Base-by-base conservation (phyloP, 805 yeast genomes). In the Millerozyma miso region DNA sequence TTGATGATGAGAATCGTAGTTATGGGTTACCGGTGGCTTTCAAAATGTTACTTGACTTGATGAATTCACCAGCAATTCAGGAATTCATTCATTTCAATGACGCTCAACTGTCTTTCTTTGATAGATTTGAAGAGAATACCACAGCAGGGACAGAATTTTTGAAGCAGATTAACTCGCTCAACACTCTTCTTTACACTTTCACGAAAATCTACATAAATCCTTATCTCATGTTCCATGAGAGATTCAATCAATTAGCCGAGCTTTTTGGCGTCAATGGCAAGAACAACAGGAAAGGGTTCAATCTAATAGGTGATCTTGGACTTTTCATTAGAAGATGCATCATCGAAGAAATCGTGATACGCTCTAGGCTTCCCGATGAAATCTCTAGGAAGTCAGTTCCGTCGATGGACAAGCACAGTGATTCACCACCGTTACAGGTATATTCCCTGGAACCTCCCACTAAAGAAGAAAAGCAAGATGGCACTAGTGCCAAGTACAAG, bases 161-260 rank as follows among this genome's bases (percentile, higher is more conserved):
- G 16, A 60, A 64, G 16, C 55, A 60, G 13, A 44, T 78, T 12
- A 70, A 71, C 32, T 48, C 53, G 3, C 33, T 75, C 14, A 67
- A 75, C 42, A 73, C 76, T 17, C 50, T 80, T 14, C 52, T 84
- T 1, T 76, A 71, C 52, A 65, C 78, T 0, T 60, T 81, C 44
- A 76, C 81, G 3, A 81, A 77, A 49, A 77, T 78, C 8, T 81
- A 76, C 47, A 69, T 80, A 41, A 74, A 77, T 40, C 75, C 78
- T n/a, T 67, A 72, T 4, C 65, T 77, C 4, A 54, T 80, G 39
- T 73, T 81, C 10, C 67, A 74, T 5, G 69, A 65, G 26, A 59
- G 81, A 38, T 65, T 71, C 40, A 59, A 58, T 13, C 68, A 71
- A 40, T 50, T 79, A 13, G 60, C 73, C 1, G 59, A 61, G 1